Evolutionary conservation across 768 basidiomycete species (phyloP), one percentile per base, ranked within the genome.

Genomic region (Neoboletus subvelutipes): DNA sequence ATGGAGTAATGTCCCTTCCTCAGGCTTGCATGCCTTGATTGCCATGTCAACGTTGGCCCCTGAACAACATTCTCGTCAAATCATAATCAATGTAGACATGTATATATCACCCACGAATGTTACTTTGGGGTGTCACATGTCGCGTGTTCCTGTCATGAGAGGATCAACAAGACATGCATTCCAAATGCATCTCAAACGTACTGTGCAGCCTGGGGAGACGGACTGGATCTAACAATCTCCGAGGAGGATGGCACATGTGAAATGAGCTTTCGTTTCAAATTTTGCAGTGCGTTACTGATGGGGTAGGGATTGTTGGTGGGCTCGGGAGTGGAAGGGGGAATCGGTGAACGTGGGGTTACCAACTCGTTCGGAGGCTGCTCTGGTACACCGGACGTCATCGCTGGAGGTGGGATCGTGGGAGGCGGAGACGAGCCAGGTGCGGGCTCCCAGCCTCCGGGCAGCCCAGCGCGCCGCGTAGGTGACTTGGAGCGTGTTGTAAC

Each of bases 31-130:
- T 2, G 87, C 88, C 52, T 77, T 81, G 59, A 90, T 79, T 11
- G 89, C 89, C 76, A 84, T 80, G 31, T 86, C 80, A 46, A 88
- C 87, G 55, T 89, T 90, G 7, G 80, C 85, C 79, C 68, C 62
- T 64, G 57, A 60, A 48, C 37, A 18, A 61, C 17, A 29, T 54
- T 20, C 51, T 1, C 12, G 26, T 58, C 51, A 58, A 37, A 49
- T 11, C 15, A 33, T 20, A 24, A 22, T 15, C 4, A n/a, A 10
- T 7, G 24, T 47, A 34, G 24, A 20, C 8, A 5, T 31, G 45
- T 26, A 18, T 3, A 20, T 10, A 45, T 34, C 13, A 57, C 76
- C 28, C 54, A 81, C 80, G 67, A 45, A 82, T 82, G 54, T 74
- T 72, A 54, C 68, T 71, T 10, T 74, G 70, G 20, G 80, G 80